Conservation (phyloP, 2,329 filamentous ascomycete genomes). For the Talaromyces sp. region DNA sequence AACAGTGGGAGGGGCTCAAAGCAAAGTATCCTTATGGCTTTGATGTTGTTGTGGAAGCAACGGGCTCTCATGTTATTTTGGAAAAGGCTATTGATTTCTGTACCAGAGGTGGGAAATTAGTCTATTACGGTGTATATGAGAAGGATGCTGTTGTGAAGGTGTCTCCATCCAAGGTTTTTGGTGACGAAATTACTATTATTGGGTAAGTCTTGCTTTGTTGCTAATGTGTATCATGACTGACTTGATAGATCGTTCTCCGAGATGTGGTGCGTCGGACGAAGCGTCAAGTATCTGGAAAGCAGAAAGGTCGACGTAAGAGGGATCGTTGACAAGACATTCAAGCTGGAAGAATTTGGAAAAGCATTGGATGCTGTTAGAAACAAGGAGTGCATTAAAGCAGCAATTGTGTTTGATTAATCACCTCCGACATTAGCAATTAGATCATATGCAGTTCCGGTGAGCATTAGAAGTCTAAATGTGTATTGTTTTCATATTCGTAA, state of each 20-base stretch:
- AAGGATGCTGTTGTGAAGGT: neutral
- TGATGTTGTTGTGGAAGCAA: neutral
- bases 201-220: neutral
- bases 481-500: neutral
- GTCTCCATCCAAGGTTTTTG: neutral
- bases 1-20: neutral
- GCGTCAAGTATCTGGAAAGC: conserved; percentile 35
- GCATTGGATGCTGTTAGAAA: neutral
- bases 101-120: neutral
- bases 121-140: neutral
- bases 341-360: conserved; percentile 51
- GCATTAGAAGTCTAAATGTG: too few relatives aligned
- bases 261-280: conserved; percentile 57
- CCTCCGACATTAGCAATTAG: too few relatives aligned
- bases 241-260: conserved; percentile 58
- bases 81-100: neutral
- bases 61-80: neutral
- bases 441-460: too few relatives aligned
- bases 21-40: neutral
- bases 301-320: conserved; percentile 40
- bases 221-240: too few relatives aligned
- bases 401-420: conserved; percentile 25
- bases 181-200: neutral
- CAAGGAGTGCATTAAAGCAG: neutral
- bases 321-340: conserved; percentile 62